Evolutionary conservation across 164 flowering plant genomes (phyloP), one percentile per base, ranked within the genome.

Genomic region (Magnolia officinalis): DNA sequence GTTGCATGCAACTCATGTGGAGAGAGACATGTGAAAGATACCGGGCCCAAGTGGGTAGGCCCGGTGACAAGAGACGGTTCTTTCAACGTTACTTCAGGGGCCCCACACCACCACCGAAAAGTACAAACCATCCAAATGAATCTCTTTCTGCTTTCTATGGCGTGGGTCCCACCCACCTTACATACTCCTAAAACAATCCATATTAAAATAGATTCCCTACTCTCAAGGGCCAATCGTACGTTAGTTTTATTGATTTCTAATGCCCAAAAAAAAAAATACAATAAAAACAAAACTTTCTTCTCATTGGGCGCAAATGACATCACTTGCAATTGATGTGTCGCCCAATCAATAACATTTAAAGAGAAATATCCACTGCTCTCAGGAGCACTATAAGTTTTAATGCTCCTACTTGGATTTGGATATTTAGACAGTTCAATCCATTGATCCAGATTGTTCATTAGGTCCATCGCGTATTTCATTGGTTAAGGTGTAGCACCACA

Each of bases 111-210:
- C n/a, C 79, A 67, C 80, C 68, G 58, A 74, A 61, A 24, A 16
- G 58, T 23, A 71, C 16, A 31, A 67, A 31, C 26, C 51, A 37
- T 78, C 68, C 73, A 67, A 59, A 69, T 78, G 80, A 74, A 78
- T 78, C 76, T 74, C 73, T 74, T 59, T 73, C 76, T n/a, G 26
- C 55, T 72, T 66, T 72, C 65, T 5, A 4, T 31, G 58, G 1
- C 1, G 1, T 21, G 76, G 84, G 83, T 20, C 87, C 82, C 77
- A 74, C 80, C 82, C 77, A 76, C 83, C 65, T 74, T 78, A 78
- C 71, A 52, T 78, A 77, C 79, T 81, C 80, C 75, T 73, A 63
- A 74, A 74, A 79, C 79, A 78, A 76, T 18, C 45, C n/a, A 65
- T n/a, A 65, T 20, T 16, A 66, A 24, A 14, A 20, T 1, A 50